phyloP scores from a whole-genome alignment of 345 rosid species.

The Streptanthus diversifolius region DNA sequence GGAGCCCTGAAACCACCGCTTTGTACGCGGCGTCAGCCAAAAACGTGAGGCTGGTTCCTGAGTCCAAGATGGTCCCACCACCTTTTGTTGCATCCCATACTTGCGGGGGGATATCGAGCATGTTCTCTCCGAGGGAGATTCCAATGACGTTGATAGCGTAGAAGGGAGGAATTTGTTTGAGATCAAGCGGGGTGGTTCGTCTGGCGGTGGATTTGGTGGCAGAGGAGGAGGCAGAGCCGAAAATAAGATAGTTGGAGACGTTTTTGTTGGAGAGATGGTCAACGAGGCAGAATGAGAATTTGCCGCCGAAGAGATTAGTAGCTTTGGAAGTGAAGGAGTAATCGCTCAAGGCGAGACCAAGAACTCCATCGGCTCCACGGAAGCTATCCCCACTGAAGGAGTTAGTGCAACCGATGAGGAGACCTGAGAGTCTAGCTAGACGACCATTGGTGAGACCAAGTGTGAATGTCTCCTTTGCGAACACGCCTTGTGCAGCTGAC shows the following conservation, averaged over 20 bases:
- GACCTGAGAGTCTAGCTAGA: constrained; percentile 22
- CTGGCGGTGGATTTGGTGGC: neutral
- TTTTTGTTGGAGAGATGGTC: constrained; percentile 53
- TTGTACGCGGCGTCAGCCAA: constrained; percentile 42
- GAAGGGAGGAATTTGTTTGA: constrained; percentile 38
- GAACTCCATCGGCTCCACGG: constrained; percentile 46
- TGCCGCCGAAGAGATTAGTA: constrained; percentile 31
- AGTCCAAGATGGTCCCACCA: constrained; percentile 54
- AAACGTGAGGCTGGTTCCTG: constrained; percentile 50
- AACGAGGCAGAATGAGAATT: constrained; percentile 63
- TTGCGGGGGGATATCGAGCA: constrained; percentile 43
- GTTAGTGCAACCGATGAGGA: constrained; percentile 53
- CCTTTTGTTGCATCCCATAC: constrained; percentile 44
- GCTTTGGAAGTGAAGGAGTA: constrained; percentile 48
- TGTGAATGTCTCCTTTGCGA: constrained; percentile 53
- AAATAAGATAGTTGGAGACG: constrained; percentile 45
- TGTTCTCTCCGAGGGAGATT: constrained; percentile 39
- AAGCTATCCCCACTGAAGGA: constrained; percentile 35
- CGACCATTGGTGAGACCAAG: constrained; percentile 33
- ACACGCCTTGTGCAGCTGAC: constrained; percentile 44
- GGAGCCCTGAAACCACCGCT: constrained; percentile 39
- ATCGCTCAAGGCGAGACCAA: constrained; percentile 48
- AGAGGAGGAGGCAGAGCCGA: constrained; percentile 34
- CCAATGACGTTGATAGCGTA: constrained; percentile 48
- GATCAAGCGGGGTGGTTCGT: constrained; percentile 44